Base-by-base conservation (phyloP, 129 eudicot genomes). In the Glebionis coronaria region DNA sequence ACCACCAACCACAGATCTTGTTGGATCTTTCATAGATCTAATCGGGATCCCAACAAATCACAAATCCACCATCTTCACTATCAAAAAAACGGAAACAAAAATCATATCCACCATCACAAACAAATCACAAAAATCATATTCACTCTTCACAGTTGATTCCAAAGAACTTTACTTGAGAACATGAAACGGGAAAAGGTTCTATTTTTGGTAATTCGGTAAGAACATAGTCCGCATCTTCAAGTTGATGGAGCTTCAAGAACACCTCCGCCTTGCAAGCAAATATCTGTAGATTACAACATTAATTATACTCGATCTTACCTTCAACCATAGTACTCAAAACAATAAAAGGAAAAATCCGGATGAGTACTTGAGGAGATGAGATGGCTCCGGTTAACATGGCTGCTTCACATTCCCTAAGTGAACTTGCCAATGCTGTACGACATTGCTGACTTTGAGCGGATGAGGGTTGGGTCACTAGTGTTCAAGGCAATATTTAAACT, bases 211-310 rank as follows among this genome's bases (percentile, higher is more conserved):
- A 56, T 60, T 76, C 79, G 7, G 73, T 72, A 56, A 83, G 69
- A 47, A 63, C 70, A 72, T 69, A 76, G 56, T 83, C 80, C 6
- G 84, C 88, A 64, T 83, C 76, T 47, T 76, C 88, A 64, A 79
- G 70, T 65, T 57, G 82, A 42, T 72, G 82, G 47, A 83, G 84
- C 79, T 83, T 83, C 78, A 83, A 76, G 73, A 68, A 76, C 3
- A 84, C 84, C 72, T 83, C 88, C 27, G 82, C 88, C 77, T 79
- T 83, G 77, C 84, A 83, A 31, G 88, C 84, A 55, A 76, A 44
- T 72, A 83, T 72, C 88, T 83, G 72, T 4, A 61, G 15, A 23
- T 63, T 45, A 69, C 42, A 60, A 40, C 28, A 45, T 60, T 63
- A 55, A 44, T 14, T 45, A 27, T 19, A 47, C 46, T 40, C 10